Percentiles rank a stretch among this genome's conserved stretches.
These are phyloP conservation scores for Jamesozyma lodderae DNA, from an alignment of 805 yeast genomes.

Conservation along the genomic window DNA sequence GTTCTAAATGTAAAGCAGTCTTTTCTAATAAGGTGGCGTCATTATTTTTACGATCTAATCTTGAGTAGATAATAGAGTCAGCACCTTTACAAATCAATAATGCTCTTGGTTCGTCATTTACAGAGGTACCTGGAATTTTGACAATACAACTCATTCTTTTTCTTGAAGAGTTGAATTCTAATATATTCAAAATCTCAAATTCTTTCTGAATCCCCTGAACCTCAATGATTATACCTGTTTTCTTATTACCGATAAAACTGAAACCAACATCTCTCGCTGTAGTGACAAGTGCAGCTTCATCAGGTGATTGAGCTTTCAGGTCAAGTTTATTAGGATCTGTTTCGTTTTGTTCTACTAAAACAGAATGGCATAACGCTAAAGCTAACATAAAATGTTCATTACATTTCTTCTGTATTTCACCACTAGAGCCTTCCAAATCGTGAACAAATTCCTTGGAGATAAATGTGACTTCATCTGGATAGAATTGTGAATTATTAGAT, in stretches of 20 bases:
- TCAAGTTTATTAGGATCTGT: conserved; percentile 46
- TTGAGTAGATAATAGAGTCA: conserved; percentile 65
- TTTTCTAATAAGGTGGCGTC: conserved; percentile 41
- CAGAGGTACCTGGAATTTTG: conserved; percentile 46
- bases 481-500: conserved; percentile 33
- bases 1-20: conserved; percentile 68
- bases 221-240: conserved; percentile 55
- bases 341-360: conserved; percentile 58
- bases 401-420: conserved; percentile 42
- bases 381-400: conserved; percentile 71
- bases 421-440: conserved; percentile 45
- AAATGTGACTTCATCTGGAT: conserved; percentile 59
- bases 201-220: conserved; percentile 66
- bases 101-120: conserved; percentile 46
- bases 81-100: conserved; percentile 79
- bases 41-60: conserved; percentile 41
- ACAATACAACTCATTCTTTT: conserved; percentile 82
- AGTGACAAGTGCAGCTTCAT: conserved; percentile 79
- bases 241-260: conserved; percentile 54
- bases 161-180: conserved; percentile 77
- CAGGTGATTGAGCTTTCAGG: conserved; percentile 76
- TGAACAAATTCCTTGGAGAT: conserved; percentile 55
- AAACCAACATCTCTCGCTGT: conserved; percentile 77
- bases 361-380: conserved; percentile 72
- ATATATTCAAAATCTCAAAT: conserved; percentile 58